phyloP scores from a whole-genome alignment of 352 stramenopile genomes.

The Phytophthora litchii region DNA sequence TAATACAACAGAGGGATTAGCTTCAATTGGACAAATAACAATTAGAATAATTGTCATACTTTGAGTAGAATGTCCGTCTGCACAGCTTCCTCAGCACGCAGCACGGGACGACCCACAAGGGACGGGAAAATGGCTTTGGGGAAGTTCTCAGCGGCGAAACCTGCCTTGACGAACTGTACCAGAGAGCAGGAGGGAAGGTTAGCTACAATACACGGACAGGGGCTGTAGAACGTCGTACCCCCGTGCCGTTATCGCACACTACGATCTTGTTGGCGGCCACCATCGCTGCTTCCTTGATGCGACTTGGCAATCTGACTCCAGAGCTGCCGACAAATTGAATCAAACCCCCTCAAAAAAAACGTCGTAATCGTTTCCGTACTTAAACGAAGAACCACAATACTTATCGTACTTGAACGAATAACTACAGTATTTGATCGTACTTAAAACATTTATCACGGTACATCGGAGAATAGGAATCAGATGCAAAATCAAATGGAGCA shows the following conservation, averaged over 20 bases:
- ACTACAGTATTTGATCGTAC: no score
- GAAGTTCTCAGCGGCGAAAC: constrained; percentile 96
- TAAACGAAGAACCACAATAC: no score
- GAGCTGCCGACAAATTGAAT: constrained; percentile 16
- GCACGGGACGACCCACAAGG: constrained; percentile 93
- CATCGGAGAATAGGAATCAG: no score
- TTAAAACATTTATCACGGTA: no score
- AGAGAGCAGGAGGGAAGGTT: no score
- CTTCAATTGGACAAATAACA: constrained; percentile 1
- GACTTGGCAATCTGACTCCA: constrained; percentile 8
- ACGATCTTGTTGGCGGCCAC: constrained; percentile 89
- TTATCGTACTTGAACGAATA: no score
- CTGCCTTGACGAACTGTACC: constrained; percentile 89
- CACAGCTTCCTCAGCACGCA: constrained; percentile 92
- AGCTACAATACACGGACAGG: no score
- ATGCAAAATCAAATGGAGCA: no score
- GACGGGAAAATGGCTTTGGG: constrained; percentile 94
- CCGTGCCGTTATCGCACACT: constrained; percentile 89
- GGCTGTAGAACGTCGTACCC: constrained; percentile 44
- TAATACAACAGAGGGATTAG: neutral
- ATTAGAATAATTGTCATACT: constrained; percentile 25
- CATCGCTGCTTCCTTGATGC: constrained; percentile 39
- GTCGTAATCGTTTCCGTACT: constrained; percentile 21
- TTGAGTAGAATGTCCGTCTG: constrained; percentile 88
- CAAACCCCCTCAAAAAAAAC: constrained; percentile 4